Base-by-base conservation (phyloP, 2,329 filamentous ascomycete genomes). In the Aspergillus sp. region DNA sequence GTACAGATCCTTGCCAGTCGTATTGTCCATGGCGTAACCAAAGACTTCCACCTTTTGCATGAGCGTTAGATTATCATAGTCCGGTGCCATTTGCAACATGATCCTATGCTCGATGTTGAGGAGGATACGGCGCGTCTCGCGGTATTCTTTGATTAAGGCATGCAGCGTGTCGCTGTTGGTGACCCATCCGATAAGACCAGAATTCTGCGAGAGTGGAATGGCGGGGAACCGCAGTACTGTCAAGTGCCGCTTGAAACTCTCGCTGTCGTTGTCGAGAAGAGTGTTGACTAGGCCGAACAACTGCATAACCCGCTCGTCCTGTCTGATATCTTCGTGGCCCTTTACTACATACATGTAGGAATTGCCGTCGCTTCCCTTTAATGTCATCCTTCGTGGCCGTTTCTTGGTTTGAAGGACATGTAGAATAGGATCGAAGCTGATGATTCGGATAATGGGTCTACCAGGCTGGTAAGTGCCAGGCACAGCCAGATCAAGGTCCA, bases 41-140 rank as follows among this genome's bases (percentile, higher is more conserved):
- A 99, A 99, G 11, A 99, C 95, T 77, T 99, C 96, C 0, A 99
- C 96, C 81, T 99, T 99, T 76, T 99, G 96, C 95, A 99, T 98
- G 41, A 99, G 86, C 0, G 96, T 98, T 51, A 99, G 87, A 72
- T 97, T 97, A 74, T 99, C 95, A 73, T 98, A 99, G 75, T 99
- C 95, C 0, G 95, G 96, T 25, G 95, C 95, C 95, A 99, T 99
- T 77, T 99, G 96, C 60, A 99, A 83, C 95, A 99, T 99, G 76
- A 99, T 99, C 48, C 96, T 91, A 75, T 99, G 95, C 80, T 99
- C 95, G 66, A 99, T 99, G 74, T 99, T 99, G 68, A 99, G 89
- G 45, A 99, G 82, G 67, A 99, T 99, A 81, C 97, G 97, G 58
- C 95, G 89, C 68, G 91, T 96, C 77, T 99, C 96, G 64, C 95